Conservation (phyloP, 2,329 filamentous ascomycete species). For the Botrytis fabae region DNA sequence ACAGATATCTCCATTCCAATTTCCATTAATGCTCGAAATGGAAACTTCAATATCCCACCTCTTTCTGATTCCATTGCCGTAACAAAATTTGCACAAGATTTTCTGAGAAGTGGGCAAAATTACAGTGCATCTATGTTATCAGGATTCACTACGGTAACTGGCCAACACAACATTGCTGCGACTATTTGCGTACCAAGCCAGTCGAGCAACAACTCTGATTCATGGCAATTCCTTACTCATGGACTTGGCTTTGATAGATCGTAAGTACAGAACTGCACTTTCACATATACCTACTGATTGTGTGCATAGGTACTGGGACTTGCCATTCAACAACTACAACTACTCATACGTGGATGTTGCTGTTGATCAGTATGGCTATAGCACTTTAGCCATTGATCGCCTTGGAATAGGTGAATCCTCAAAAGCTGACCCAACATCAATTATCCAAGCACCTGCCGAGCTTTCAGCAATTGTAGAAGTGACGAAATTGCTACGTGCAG, state of each 20-base stretch:
- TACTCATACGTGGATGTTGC: slow-evolving; percentile 20
- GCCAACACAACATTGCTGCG: slow-evolving; percentile 16
- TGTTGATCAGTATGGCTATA: slow-evolving; percentile 17
- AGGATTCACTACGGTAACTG: slow-evolving; percentile 7
- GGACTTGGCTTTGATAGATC: slow-evolving; percentile 17
- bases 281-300: neutral
- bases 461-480: slow-evolving; percentile 19
- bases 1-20: slow-evolving; percentile 15
- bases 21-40: slow-evolving; percentile 20
- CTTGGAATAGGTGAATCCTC: slow-evolving; percentile 19
- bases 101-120: slow-evolving; percentile 17
- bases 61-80: slow-evolving; percentile 9
- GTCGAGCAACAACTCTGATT: neutral
- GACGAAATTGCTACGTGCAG: slow-evolving; percentile 8
- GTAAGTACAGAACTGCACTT: neutral
- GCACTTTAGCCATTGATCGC: slow-evolving; percentile 19
- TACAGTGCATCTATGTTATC: neutral
- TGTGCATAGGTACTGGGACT: slow-evolving; percentile 19
- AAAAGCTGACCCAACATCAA: slow-evolving; percentile 3
- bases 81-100: slow-evolving; percentile 12
- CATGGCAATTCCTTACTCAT: slow-evolving; percentile 23
- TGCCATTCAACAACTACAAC: slow-evolving; percentile 14
- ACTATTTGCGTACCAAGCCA: slow-evolving; percentile 13
- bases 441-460: slow-evolving; percentile 16
- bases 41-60: slow-evolving; percentile 11